Evolutionary conservation across 164 flowering plant species (phyloP).

Genomic region (Magnolia sinica): DNA sequence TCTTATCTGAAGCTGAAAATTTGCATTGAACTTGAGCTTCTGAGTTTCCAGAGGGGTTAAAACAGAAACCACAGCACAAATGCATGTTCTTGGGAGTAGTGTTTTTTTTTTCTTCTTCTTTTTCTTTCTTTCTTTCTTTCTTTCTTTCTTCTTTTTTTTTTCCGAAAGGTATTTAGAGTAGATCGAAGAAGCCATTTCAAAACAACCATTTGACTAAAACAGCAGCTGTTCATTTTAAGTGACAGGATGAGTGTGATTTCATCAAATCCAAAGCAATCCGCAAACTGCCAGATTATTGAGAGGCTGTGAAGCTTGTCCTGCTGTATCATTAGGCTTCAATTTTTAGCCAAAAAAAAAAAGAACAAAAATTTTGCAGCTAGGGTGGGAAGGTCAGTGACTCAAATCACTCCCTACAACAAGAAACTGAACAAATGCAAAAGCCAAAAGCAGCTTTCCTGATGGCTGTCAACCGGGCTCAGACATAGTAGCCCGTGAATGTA

Average conservation of each 20-base stretch:
- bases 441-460: neutral
- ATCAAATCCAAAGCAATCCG: neutral
- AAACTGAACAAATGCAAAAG: neutral
- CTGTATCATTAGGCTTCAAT: neutral
- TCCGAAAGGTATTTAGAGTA: neutral
- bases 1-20: too few species aligned
- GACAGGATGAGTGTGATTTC: neutral
- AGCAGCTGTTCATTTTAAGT: neutral
- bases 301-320: neutral
- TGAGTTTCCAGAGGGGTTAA: too few species aligned
- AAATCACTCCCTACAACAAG: neutral
- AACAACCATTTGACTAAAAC: neutral
- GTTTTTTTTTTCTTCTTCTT: too few species aligned
- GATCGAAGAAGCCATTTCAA: too few species aligned
- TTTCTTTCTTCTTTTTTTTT: too few species aligned
- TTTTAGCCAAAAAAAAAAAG: neutral
- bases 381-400: constrained; percentile 4
- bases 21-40: too few species aligned
- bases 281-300: neutral
- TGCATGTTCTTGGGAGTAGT: too few species aligned
- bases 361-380: constrained; percentile 5
- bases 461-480: neutral
- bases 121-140: neutral
- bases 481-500: constrained; percentile 23
- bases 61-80: too few species aligned